Percentiles rank a stretch among this genome's conserved stretches.
Conservation (phyloP, 2,329 filamentous ascomycete species). For the Microcyclospora tardicrescens region DNA sequence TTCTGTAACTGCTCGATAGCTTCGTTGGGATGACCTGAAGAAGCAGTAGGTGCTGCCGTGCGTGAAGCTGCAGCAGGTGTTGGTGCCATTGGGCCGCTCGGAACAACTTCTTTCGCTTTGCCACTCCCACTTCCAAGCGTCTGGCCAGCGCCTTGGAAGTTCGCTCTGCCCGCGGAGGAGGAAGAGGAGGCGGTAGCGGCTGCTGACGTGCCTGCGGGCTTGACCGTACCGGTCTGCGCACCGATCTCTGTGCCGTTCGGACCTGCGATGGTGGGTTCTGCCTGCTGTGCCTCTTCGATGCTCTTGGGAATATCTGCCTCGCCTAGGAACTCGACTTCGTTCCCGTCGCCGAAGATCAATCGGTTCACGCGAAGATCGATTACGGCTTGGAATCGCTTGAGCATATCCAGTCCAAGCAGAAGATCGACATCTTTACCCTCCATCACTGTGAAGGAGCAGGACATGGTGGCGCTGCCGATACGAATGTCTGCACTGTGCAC, state of each 20-base stretch:
- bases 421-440: conserved; percentile 95
- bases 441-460: conserved; percentile 98
- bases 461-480: conserved; percentile 73
- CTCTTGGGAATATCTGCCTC: conserved; percentile 91
- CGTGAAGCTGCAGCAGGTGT: conserved; percentile 7
- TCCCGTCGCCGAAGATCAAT: conserved; percentile 59
- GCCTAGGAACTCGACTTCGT: conserved; percentile 78
- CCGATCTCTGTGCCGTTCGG: conserved; percentile 84
- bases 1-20: conserved; percentile 63
- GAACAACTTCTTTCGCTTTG: conserved; percentile 6
- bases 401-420: conserved; percentile 86
- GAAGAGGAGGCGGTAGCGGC: conserved; percentile 17
- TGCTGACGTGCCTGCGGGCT: conserved; percentile 33
- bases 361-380: conserved; percentile 79
- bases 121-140: conserved; percentile 14
- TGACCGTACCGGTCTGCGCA: conserved; percentile 65
- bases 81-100: conserved; percentile 2
- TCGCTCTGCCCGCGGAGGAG: conserved; percentile 3
- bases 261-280: conserved; percentile 74
- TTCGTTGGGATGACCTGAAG: conserved; percentile 40
- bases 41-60: conserved; percentile 7
- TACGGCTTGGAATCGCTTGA: conserved; percentile 86
- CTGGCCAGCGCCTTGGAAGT: conserved; percentile 22
- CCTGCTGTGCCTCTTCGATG: conserved; percentile 54
- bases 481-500: conserved; percentile 93